Conservation (phyloP, 768 basidiomycete genomes). For the Rhodotorula kratochvilovae region DNA sequence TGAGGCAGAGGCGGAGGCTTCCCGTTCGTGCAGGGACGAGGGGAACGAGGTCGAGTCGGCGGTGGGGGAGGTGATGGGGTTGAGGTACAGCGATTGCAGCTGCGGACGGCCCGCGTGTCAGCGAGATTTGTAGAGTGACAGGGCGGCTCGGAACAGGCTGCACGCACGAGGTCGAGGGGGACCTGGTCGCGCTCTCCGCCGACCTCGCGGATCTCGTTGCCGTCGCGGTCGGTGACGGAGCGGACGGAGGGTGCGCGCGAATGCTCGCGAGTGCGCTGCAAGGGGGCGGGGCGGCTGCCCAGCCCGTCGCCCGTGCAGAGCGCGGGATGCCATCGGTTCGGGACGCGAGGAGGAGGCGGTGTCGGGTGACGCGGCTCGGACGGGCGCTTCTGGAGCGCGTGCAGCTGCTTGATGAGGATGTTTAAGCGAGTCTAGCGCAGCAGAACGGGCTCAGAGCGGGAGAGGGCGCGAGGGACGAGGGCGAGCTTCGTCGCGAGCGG, state of each 20-base stretch:
- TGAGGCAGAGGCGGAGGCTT: conserved; percentile 77
- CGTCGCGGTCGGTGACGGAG: conserved; percentile 61
- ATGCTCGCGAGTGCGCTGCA: neutral
- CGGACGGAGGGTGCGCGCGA: conserved; percentile 11
- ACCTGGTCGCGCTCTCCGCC: conserved; percentile 62
- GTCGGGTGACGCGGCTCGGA: too few relatives aligned
- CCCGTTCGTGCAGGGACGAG: conserved; percentile 47
- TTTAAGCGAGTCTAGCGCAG: too few relatives aligned
- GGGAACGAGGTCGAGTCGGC: conserved; percentile 45
- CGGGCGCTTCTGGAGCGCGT: too few relatives aligned
- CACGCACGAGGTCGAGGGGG: conserved; percentile 72
- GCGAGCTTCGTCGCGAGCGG: too few relatives aligned
- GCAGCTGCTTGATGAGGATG: too few relatives aligned
- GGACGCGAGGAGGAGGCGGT: too few relatives aligned
- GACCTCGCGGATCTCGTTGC: conserved; percentile 68
- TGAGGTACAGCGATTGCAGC: conserved; percentile 38
- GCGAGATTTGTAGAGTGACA: conserved; percentile 46
- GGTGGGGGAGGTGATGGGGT: conserved; percentile 32
- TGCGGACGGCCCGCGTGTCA: conserved; percentile 16
- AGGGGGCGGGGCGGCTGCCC: neutral
- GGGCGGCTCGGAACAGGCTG: conserved; percentile 50
- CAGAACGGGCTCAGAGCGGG: too few relatives aligned
- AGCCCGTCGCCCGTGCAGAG: too few relatives aligned
- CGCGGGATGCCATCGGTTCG: too few relatives aligned
- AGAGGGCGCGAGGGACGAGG: too few relatives aligned